Evolutionary conservation across 805 yeast species (phyloP), one percentile per base, ranked within the genome.

Genomic region (Candida lessepsii): DNA sequence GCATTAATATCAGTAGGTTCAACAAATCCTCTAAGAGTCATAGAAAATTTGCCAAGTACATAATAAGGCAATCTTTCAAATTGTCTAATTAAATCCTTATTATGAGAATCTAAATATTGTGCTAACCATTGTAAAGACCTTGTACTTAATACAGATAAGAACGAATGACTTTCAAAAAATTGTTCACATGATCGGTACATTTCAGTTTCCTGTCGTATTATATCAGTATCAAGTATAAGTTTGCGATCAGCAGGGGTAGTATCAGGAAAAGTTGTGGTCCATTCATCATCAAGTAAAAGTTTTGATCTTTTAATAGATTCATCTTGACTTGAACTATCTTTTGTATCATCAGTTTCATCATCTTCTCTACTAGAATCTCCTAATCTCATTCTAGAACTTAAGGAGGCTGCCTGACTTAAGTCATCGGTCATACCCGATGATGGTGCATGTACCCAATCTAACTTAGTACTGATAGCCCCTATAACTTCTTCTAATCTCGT

Each of bases 151-250:
- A 67, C 58, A 24, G 62, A 54, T 39, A 64, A 40, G 27, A 63
- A 55, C 11, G 71, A 65, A 41, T 67, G 73, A 19, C 61, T 49
- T 6, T 70, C 72, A 27, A 58, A 54, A 40, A 53, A 67, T 20
- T 58, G 57, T 29, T 52, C 57, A 19, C 42, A 14, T 32, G 35
- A 32, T 6, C 18, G 8, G 19, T 21, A 32, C 35, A 32, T 32
- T 20, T 10, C 41, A 11, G 19, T 26, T 17, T 27, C 34, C 10
- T 29, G 24, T 30, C 11, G 31, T 14, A 24, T 35, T 10, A 28
- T 21, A 14, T 27, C 33, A 9, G 31, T 24, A 15, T 17, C 27
- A 10, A 17, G 39, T 11, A 26, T 26, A 5, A 26, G 25, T 25
- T 21, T 27, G 28, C 13, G 30, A 10, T 32, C 27, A 9, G 28